These are phyloP conservation scores for Phytophthora sojae DNA, from an alignment of 352 stramenopile species.

Conservation along the genomic window DNA sequence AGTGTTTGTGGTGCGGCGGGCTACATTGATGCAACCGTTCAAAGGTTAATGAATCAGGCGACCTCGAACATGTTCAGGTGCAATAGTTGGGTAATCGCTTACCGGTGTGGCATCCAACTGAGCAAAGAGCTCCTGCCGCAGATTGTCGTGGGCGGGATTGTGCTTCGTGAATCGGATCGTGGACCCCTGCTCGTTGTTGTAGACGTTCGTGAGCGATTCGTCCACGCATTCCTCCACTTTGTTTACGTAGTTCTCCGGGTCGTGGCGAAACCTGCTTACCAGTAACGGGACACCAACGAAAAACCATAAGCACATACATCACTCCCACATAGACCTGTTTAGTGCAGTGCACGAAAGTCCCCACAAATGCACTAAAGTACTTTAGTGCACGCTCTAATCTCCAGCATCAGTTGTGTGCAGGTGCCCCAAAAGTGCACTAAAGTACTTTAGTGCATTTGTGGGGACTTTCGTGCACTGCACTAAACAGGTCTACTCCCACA, in stretches of 20 bases:
- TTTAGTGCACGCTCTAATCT: too few species aligned
- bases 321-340: neutral
- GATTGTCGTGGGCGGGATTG: conserved; percentile 80
- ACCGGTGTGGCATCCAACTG: conserved; percentile 55
- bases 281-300: neutral
- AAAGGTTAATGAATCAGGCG: neutral
- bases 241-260: conserved; percentile 91
- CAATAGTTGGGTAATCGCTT: conserved; percentile 1
- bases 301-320: conserved; percentile 4
- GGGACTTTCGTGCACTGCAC: too few species aligned
- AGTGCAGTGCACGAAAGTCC: too few species aligned
- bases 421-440: too few species aligned
- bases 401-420: too few species aligned
- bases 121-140: conserved; percentile 83
- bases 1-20: conserved; percentile 35
- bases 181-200: conserved; percentile 92
- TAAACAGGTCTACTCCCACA: too few species aligned
- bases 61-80: neutral
- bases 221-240: conserved; percentile 93
- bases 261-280: conserved; percentile 63
- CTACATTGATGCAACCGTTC: conserved; percentile 9
- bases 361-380: too few species aligned
- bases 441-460: too few species aligned
- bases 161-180: conserved; percentile 90
- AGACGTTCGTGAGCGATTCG: conserved; percentile 94